A percentile compares a stretch with the other conserved stretches of the same genome.
Evolutionary conservation across 805 yeast species (phyloP).

Genomic region (Saccharomycopsis selenospora): DNA sequence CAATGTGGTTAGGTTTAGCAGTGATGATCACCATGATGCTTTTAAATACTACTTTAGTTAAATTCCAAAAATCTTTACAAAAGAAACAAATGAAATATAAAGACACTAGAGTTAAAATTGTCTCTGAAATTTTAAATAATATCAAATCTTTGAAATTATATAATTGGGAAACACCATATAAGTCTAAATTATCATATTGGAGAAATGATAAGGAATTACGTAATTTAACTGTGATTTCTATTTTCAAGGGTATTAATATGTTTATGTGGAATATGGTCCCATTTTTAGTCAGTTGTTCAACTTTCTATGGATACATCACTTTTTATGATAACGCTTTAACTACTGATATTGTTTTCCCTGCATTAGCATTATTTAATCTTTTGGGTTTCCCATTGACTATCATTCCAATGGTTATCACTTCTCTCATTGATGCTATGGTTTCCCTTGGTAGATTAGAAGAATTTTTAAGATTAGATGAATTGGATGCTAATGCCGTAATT

Average conservation of each 20-base stretch:
- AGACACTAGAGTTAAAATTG: constrained; percentile 86
- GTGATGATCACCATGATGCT: constrained; percentile 77
- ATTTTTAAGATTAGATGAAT: constrained; percentile 68
- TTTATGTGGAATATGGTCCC: constrained; percentile 87
- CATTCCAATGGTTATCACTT: constrained; percentile 82
- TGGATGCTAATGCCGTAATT: constrained; percentile 72
- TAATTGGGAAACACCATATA: constrained; percentile 92
- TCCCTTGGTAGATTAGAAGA: constrained; percentile 67
- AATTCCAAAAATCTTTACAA: constrained; percentile 63
- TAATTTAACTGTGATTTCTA: constrained; percentile 68
- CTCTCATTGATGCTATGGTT: constrained; percentile 82
- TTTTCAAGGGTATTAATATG: constrained; percentile 58
- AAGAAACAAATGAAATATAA: constrained; percentile 82
- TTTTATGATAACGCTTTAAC: constrained; percentile 60
- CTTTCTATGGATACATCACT: constrained; percentile 74
- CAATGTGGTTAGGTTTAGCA: constrained; percentile 95
- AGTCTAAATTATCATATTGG: constrained; percentile 62
- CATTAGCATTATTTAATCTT: constrained; percentile 79
- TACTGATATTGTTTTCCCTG: constrained; percentile 89
- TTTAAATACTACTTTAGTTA: constrained; percentile 62
- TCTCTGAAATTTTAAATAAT: constrained; percentile 82
- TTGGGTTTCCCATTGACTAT: constrained; percentile 88
- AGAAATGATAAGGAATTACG: constrained; percentile 82
- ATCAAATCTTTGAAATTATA: constrained; percentile 89
- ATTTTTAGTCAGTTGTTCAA: constrained; percentile 77